phyloP scores from a whole-genome alignment of 495 filamentous ascomycete species.

The Elasticomyces elasticus region DNA sequence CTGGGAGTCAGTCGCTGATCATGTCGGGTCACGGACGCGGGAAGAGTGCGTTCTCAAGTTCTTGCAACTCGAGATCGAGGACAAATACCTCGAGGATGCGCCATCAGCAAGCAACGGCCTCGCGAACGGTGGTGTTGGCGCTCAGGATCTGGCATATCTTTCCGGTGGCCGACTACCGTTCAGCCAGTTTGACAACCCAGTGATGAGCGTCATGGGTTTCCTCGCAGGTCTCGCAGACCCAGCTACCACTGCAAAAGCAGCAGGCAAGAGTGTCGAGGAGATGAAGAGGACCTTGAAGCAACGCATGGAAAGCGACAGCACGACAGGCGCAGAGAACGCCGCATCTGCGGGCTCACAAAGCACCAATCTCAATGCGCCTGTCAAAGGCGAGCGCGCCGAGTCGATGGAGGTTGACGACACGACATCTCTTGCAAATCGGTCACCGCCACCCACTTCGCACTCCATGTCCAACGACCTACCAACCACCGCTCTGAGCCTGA shows the following conservation, averaged over 20 bases:
- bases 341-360: not conserved
- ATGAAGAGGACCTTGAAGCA: constrained; percentile 66
- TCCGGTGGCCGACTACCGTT: constrained; percentile 70
- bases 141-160: constrained; percentile 50
- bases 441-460: constrained; percentile 3
- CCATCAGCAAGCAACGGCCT: constrained; percentile 35
- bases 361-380: not conserved
- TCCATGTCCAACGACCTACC: constrained; percentile 36
- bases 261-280: constrained; percentile 71
- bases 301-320: constrained; percentile 53
- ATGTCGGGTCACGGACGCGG: constrained; percentile 81
- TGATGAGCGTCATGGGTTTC: constrained; percentile 90
- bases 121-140: constrained; percentile 35
- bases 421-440: constrained; percentile 24
- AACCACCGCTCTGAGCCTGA: constrained; percentile 71
- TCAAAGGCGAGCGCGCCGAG: constrained; percentile 32
- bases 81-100: constrained; percentile 39
- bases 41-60: constrained; percentile 97
- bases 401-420: constrained; percentile 56
- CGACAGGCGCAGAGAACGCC: constrained; percentile 26
- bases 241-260: constrained; percentile 76
- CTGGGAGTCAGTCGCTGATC: constrained; percentile 84
- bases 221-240: constrained; percentile 82
- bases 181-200: constrained; percentile 82
- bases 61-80: constrained; percentile 50